These are phyloP conservation scores for Meira nashicola DNA, from an alignment of 1,284 basidiomycete species.

Conservation along the genomic window DNA sequence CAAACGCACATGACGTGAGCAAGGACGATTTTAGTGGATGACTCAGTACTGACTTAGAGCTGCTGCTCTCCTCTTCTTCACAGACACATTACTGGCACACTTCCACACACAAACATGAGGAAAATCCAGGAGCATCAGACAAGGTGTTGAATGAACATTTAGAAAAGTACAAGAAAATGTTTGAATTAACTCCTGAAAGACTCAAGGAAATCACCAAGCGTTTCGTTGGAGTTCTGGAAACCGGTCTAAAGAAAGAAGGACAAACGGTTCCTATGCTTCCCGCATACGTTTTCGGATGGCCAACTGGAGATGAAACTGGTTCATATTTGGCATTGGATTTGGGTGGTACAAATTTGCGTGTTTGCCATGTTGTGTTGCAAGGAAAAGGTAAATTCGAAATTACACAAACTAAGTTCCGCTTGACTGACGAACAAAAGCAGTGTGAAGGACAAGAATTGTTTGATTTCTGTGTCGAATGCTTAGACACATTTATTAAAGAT, in stretches of 20 bases:
- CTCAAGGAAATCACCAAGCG: constrained; percentile 72
- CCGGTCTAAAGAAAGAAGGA: constrained; percentile 73
- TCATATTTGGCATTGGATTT: constrained; percentile 91
- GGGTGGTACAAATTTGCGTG: constrained; percentile 88
- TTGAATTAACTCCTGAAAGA: constrained; percentile 43
- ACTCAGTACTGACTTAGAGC: constrained; percentile 12
- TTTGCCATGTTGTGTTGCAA: constrained; percentile 87
- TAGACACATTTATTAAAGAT: constrained; percentile 81
- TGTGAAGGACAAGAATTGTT: constrained; percentile 90
- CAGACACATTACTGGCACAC: constrained; percentile 49
- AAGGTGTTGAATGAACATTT: constrained; percentile 36
- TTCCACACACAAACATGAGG: constrained; percentile 35
- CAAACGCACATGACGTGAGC: too few species aligned
- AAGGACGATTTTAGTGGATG: too few species aligned
- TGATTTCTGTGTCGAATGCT: constrained; percentile 93
- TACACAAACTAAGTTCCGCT: constrained; percentile 92
- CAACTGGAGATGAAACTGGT: constrained; percentile 79
- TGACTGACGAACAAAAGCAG: constrained; percentile 96
- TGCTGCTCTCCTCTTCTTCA: constrained; percentile 6
- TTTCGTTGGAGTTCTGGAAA: constrained; percentile 85
- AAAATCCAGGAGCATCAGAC: constrained; percentile 29
- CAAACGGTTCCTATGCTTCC: constrained; percentile 96
- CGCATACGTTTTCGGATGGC: constrained; percentile 95
- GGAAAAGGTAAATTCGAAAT: constrained; percentile 95
- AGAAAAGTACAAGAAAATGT: constrained; percentile 38